Conservation (phyloP, 139 green algal species). For the Chlorella sp. region DNA sequence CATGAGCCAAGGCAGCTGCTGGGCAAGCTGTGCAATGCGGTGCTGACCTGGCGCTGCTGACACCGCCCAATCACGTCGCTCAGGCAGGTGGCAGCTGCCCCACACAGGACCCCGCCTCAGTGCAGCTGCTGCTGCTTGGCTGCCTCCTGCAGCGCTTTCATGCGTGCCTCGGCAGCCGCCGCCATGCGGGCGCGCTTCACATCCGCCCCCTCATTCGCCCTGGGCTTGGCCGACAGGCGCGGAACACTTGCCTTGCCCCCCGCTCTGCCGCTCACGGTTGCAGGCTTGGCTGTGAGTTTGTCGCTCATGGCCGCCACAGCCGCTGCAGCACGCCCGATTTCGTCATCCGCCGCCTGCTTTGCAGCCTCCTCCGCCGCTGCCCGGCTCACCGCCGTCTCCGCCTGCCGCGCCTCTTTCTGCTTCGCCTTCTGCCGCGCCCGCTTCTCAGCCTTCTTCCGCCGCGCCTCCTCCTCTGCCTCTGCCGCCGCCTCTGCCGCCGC, state of each 20-base stretch:
- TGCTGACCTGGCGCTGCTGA: neutral
- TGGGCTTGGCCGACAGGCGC: slow-evolving; percentile 36
- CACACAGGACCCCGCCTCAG: neutral
- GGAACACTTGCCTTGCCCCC: slow-evolving; percentile 35
- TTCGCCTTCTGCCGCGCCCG: slow-evolving; percentile 71
- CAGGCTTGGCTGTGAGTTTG: slow-evolving; percentile 14
- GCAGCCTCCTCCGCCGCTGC: slow-evolving; percentile 46
- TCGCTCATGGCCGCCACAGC: slow-evolving; percentile 43
- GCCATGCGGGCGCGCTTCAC: slow-evolving; percentile 70
- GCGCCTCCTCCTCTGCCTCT: slow-evolving; percentile 40
- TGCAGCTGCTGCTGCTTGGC: slow-evolving; percentile 58
- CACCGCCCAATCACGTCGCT: too few species aligned
- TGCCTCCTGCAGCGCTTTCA: slow-evolving; percentile 65
- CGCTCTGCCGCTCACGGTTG: slow-evolving; percentile 1
- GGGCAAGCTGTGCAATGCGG: neutral
- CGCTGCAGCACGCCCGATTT: slow-evolving; percentile 64
- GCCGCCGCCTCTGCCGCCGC: neutral
- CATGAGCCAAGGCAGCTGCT: neutral
- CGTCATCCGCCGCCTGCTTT: slow-evolving; percentile 59
- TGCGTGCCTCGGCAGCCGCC: slow-evolving; percentile 80
- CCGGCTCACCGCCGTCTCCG: slow-evolving; percentile 39
- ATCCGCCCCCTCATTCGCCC: slow-evolving; percentile 55
- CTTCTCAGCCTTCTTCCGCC: slow-evolving; percentile 71
- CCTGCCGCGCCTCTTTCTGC: slow-evolving; percentile 67
- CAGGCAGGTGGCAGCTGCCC: too few species aligned